Evolutionary conservation across 108 stramenopile genomes (phyloP).

Genomic region (Phaeodactylum tricornutum): DNA sequence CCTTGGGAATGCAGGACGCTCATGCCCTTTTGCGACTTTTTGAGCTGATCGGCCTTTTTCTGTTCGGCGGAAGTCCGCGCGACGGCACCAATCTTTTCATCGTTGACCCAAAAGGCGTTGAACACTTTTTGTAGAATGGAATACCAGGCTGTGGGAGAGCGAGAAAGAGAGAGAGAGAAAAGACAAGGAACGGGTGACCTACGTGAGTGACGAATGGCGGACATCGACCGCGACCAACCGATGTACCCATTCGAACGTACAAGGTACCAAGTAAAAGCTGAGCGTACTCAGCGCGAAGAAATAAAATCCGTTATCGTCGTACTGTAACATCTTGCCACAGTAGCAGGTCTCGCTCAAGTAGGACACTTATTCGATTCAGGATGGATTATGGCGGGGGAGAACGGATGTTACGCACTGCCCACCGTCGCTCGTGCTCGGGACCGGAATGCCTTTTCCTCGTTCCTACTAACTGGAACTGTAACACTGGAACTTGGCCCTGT

Average conservation of each 20-base stretch:
- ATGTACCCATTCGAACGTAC: too few relatives aligned
- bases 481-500: too few relatives aligned
- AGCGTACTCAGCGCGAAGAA: slow-evolving; percentile 85
- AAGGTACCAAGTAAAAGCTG: slow-evolving; percentile 82
- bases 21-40: slow-evolving; percentile 60
- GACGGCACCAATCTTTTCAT: slow-evolving; percentile 72
- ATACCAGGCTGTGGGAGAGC: slow-evolving; percentile 65
- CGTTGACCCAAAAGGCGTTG: slow-evolving; percentile 48
- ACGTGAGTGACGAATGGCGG: not conserved
- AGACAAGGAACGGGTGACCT: slow-evolving; percentile 5
- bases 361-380: too few relatives aligned
- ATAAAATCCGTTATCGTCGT: slow-evolving; percentile 91
- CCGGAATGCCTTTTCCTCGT: too few relatives aligned
- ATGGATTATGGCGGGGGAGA: too few relatives aligned
- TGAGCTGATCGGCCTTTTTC: slow-evolving; percentile 70
- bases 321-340: slow-evolving; percentile 64
- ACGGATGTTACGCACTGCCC: too few relatives aligned
- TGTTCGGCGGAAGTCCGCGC: slow-evolving; percentile 79
- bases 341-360: too few relatives aligned
- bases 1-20: slow-evolving; percentile 39
- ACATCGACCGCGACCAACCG: too few relatives aligned
- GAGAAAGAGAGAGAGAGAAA: slow-evolving; percentile 8
- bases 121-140: slow-evolving; percentile 42
- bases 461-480: too few relatives aligned
- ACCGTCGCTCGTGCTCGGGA: too few relatives aligned